Base-by-base conservation (phyloP, 2,329 filamentous ascomycete species). In the Penicillium capsulatum region DNA sequence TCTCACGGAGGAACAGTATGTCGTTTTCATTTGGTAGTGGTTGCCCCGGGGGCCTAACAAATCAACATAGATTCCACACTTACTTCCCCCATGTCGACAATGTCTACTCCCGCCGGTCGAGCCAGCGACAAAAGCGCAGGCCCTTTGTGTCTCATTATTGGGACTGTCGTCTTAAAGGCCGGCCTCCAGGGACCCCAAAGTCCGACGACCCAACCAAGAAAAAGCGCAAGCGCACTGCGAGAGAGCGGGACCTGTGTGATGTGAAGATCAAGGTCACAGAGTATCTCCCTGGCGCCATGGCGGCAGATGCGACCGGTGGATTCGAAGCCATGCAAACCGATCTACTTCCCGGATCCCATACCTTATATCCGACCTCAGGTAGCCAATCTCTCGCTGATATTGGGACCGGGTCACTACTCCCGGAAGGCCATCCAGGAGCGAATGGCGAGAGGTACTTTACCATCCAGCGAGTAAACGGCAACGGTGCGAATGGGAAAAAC, bases 201-300 rank as follows among this genome's bases (percentile, higher is more conserved):
- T 86, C 83, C 1, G 79, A 84, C 32, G 84, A 90, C 53, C 85
- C 86, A 0, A 81, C 80, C 60, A 89, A 88, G 70, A 89, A 87
- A 73, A 89, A 88, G 64, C 76, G 86, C 26, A 89, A 87, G 65
- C 80, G 86, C 17, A 80, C 76, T 24, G 82, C 82, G n/a, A 74
- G 86, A 29, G 80, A 86, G 61, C 74, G 83, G 9, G 83, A 89
- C 65, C 72, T 89, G n/a, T 91, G 86, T 60, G 84, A 90, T 61
- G 85, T 90, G 48, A 90, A 90, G 66, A 88, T 90, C 61, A 90
- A 89, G 63, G 86, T 90, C 44, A 88, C 84, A 2, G 85, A 90
- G 63, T 86, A 86, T 65, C 83, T 84, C 38, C 77, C 82, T 28
- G 55, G 54, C 8, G 55, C 58, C 34, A 61, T 55, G 32, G 53